phyloP scores from a whole-genome alignment of 495 filamentous ascomycete genomes.

The Xylaria castorea region DNA sequence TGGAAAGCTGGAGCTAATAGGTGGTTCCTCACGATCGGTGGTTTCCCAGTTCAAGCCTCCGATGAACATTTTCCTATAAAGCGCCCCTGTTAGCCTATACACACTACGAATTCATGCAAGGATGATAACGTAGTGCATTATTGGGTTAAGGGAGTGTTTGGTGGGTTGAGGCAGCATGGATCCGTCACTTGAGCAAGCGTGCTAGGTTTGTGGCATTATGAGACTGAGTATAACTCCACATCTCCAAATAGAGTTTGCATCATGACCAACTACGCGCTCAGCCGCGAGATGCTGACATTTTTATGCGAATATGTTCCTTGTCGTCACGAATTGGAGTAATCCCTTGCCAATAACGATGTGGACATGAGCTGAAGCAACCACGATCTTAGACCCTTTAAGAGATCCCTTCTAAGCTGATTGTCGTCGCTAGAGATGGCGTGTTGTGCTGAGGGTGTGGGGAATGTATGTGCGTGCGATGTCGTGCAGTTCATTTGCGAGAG shows the following conservation, averaged over 20 bases:
- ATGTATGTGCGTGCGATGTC: slow-evolving; percentile 20
- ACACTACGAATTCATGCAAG: slow-evolving; percentile 21
- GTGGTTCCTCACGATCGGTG: slow-evolving; percentile 80
- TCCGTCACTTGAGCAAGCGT: slow-evolving; percentile 32
- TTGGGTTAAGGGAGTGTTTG: neutral
- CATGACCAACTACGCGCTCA: slow-evolving; percentile 33
- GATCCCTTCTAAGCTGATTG: neutral
- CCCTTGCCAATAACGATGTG: slow-evolving; percentile 11
- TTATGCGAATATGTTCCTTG: slow-evolving; percentile 8
- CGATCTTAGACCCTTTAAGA: slow-evolving; percentile 27
- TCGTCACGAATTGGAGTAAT: slow-evolving; percentile 19
- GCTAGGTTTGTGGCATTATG: slow-evolving; percentile 24
- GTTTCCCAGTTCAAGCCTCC: slow-evolving; percentile 99
- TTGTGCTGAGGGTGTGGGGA: slow-evolving; percentile 3
- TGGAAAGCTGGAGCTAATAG: slow-evolving; percentile 6
- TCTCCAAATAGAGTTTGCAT: slow-evolving; percentile 22
- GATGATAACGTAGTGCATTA: slow-evolving; percentile 5
- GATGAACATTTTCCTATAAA: slow-evolving; percentile 96
- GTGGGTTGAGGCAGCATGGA: slow-evolving; percentile 21
- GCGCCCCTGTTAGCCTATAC: slow-evolving; percentile 41
- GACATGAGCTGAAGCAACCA: slow-evolving; percentile 26
- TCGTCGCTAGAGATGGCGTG: slow-evolving; percentile 18
- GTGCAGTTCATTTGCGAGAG: slow-evolving; percentile 33
- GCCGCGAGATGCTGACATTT: slow-evolving; percentile 20
- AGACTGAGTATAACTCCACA: slow-evolving; percentile 18